phyloP scores from a whole-genome alignment of 345 rosid species.

The Citrus hindsii region DNA sequence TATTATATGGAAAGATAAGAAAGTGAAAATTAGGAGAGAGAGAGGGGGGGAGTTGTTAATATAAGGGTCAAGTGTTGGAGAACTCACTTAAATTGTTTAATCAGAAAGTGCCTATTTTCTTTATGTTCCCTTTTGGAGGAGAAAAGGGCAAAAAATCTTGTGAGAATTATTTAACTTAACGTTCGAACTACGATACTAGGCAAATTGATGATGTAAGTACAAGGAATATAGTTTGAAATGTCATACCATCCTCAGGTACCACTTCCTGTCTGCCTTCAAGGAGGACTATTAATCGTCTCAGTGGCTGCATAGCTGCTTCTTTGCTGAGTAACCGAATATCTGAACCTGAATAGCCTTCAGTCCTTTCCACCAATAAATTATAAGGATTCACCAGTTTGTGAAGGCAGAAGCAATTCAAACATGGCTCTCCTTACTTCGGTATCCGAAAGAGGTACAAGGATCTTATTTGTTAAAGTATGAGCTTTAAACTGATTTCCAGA shows the following conservation, averaged over 20 bases:
- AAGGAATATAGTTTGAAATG: not conserved
- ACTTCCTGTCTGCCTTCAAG: constrained; percentile 59
- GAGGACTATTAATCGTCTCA: constrained; percentile 62
- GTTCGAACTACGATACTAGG: not conserved
- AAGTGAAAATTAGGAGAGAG: too few species aligned
- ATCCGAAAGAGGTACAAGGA: constrained; percentile 94
- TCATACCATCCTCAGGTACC: constrained; percentile 80
- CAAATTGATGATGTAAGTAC: not conserved
- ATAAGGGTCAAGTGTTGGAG: not conserved
- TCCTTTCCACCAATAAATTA: constrained; percentile 66
- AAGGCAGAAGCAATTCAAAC: constrained; percentile 77
- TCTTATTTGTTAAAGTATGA: too few species aligned
- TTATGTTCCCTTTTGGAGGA: not conserved
- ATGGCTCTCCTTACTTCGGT: constrained; percentile 93
- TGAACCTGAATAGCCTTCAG: constrained; percentile 88
- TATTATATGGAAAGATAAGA: too few species aligned
- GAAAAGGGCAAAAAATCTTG: not conserved
- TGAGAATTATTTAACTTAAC: not conserved
- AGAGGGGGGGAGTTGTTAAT: too few species aligned
- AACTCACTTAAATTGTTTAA: not conserved
- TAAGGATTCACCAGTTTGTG: constrained; percentile 54
- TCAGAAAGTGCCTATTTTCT: not conserved
- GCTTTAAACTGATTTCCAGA: too few species aligned
- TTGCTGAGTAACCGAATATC: constrained; percentile 86
- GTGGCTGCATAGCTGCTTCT: constrained; percentile 95